Conservation (phyloP, 2,329 filamentous ascomycete genomes). For the Fusarium sp. region DNA sequence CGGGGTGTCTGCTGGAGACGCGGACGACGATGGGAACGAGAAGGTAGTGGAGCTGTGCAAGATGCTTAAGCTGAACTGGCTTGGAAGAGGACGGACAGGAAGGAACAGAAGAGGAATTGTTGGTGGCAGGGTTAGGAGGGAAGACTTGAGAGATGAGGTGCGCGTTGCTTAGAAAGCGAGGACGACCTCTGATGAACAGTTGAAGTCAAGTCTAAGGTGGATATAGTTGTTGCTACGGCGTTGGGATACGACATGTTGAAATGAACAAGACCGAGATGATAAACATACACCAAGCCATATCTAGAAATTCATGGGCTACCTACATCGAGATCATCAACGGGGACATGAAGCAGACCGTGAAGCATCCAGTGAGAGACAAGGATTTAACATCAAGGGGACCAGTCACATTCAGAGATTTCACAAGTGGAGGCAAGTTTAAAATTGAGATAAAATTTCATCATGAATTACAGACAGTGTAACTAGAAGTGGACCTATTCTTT, state of each 20-base stretch:
- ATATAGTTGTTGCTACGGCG: background rate
- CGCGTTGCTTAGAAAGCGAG: constrained; percentile 46
- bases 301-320: background rate
- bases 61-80: constrained; percentile 95
- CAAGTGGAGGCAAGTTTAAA: background rate
- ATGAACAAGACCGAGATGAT: background rate
- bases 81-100: constrained; percentile 87
- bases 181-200: background rate
- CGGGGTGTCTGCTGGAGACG: constrained; percentile 58
- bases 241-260: background rate
- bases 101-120: constrained; percentile 90
- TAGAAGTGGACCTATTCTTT: constrained; percentile 14
- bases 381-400: background rate
- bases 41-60: constrained; percentile 85
- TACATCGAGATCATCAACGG: background rate
- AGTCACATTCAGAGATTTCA: background rate
- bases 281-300: background rate
- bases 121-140: constrained; percentile 65
- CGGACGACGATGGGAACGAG: constrained; percentile 73
- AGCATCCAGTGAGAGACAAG: background rate
- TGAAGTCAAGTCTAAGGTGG: background rate
- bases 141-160: constrained; percentile 53
- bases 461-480: background rate
- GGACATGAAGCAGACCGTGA: background rate
- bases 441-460: background rate